Conservation (phyloP, 495 filamentous ascomycete species). For the Lepidopterella palustris region DNA sequence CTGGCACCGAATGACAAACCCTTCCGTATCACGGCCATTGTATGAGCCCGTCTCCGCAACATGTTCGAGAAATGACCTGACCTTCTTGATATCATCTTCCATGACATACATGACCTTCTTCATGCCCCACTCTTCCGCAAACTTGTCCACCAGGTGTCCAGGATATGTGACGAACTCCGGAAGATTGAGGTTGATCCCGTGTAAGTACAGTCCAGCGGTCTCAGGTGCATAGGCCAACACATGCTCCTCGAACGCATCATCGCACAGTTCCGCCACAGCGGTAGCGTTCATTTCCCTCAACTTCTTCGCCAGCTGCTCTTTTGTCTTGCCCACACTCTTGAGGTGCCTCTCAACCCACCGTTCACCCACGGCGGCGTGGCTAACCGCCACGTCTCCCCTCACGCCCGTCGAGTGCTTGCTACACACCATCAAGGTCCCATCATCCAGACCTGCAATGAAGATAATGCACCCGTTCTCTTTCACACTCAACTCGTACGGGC, state of each 20-base stretch:
- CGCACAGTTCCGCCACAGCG: slow-evolving; percentile 92
- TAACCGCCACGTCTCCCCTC: slow-evolving; percentile 58
- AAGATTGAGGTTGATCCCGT: slow-evolving; percentile 91
- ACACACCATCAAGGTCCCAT: slow-evolving; percentile 82
- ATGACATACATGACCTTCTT: slow-evolving; percentile 76
- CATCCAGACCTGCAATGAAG: slow-evolving; percentile 86
- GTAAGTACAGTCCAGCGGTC: slow-evolving; percentile 84
- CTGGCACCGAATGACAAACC: slow-evolving; percentile 91
- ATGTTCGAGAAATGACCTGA: slow-evolving; percentile 71
- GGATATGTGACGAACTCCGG: slow-evolving; percentile 84
- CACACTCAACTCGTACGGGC: slow-evolving; percentile 89
- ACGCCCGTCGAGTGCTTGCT: slow-evolving; percentile 94
- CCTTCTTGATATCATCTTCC: slow-evolving; percentile 63
- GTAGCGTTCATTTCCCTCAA: slow-evolving; percentile 78
- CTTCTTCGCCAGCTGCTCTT: slow-evolving; percentile 65
- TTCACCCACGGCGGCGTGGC: slow-evolving; percentile 84
- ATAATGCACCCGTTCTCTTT: slow-evolving; percentile 99
- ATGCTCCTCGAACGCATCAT: slow-evolving; percentile 94
- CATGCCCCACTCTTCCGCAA: slow-evolving; percentile 92
- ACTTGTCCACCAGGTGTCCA: slow-evolving; percentile 68
- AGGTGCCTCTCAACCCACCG: slow-evolving; percentile 78
- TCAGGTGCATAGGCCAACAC: slow-evolving; percentile 84
- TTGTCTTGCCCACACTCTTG: slow-evolving; percentile 62
- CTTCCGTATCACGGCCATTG: slow-evolving; percentile 86
- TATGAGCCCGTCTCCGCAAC: slow-evolving; percentile 82